These are phyloP conservation scores for Caryopteris hybrid DNA, from an alignment of 305 asterid species.

Conservation along the genomic window DNA sequence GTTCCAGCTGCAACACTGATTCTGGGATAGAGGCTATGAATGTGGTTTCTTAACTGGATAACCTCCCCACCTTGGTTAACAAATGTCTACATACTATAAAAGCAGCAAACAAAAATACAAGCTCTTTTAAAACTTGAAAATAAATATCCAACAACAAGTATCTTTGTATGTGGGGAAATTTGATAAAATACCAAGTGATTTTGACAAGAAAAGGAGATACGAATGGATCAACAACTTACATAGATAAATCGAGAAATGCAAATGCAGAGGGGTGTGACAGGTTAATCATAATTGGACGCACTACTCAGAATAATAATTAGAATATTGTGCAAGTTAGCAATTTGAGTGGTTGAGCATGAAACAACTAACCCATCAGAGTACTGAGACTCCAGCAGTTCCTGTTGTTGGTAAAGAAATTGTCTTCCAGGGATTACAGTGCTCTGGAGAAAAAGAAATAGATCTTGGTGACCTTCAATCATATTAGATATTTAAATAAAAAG, in stretches of 20 bases:
- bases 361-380: conserved; percentile 75
- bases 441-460: conserved; percentile 39
- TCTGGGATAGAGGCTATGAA: not conserved
- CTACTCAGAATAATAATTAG: not conserved
- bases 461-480: conserved; percentile 8
- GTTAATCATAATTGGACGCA: conserved; percentile 3
- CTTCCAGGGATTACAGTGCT: conserved; percentile 80
- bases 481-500: not conserved
- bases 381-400: conserved; percentile 68
- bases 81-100: not conserved
- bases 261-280: not conserved
- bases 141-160: not conserved
- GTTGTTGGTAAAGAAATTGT: conserved; percentile 56
- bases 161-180: not conserved
- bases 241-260: conserved; percentile 2
- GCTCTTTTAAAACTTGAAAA: not conserved
- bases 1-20: not conserved
- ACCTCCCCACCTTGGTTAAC: not conserved
- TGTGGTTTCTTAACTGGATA: conserved; percentile 1
- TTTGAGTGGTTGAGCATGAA: conserved; percentile 16
- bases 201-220: not conserved
- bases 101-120: not conserved
- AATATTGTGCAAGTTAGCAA: not conserved
- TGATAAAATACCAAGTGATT: not conserved
- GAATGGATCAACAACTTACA: not conserved